These are phyloP conservation scores for Cercophora sp. DNA, from an alignment of 495 filamentous ascomycete genomes.

Conservation along the genomic window DNA sequence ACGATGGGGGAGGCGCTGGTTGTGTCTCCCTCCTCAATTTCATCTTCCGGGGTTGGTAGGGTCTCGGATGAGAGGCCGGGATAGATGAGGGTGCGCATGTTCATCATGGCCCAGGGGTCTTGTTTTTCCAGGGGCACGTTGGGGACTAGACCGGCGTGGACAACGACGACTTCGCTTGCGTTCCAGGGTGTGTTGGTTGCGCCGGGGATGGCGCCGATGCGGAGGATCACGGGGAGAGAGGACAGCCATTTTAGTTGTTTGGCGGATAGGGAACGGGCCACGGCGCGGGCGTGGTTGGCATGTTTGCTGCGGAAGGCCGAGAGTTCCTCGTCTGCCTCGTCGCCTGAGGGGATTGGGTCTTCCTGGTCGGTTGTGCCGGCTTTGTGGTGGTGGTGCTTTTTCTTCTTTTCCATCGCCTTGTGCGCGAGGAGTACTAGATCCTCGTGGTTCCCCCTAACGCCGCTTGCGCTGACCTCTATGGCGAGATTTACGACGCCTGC, in stretches of 20 bases:
- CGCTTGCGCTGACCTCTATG: conserved; percentile 63
- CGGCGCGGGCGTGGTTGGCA: conserved; percentile 27
- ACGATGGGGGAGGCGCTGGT: conserved; percentile 24
- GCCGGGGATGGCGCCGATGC: conserved; percentile 53
- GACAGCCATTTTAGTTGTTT: conserved; percentile 68
- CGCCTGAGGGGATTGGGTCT: background rate
- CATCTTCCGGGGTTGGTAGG: background rate
- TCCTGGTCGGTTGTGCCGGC: background rate
- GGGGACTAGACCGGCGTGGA: conserved; percentile 81
- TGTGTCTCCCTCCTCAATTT: conserved; percentile 1
- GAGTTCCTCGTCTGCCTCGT: conserved; percentile 3
- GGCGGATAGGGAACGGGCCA: conserved; percentile 33
- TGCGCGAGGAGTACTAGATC: conserved; percentile 60
- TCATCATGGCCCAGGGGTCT: conserved; percentile 81
- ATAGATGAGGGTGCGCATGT: conserved; percentile 71
- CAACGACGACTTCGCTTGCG: conserved; percentile 63
- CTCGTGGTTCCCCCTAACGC: conserved; percentile 91
- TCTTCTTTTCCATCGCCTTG: conserved; percentile 8
- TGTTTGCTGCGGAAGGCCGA: conserved; percentile 16
- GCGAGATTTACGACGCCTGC: conserved; percentile 71
- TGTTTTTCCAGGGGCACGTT: conserved; percentile 66
- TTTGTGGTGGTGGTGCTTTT: conserved; percentile 12
- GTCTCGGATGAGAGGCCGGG: conserved; percentile 2
- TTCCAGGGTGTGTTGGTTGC: conserved; percentile 30
- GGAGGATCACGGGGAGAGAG: conserved; percentile 68